Base-by-base conservation (phyloP, 495 filamentous ascomycete species). In the Aspergillus biplanus region DNA sequence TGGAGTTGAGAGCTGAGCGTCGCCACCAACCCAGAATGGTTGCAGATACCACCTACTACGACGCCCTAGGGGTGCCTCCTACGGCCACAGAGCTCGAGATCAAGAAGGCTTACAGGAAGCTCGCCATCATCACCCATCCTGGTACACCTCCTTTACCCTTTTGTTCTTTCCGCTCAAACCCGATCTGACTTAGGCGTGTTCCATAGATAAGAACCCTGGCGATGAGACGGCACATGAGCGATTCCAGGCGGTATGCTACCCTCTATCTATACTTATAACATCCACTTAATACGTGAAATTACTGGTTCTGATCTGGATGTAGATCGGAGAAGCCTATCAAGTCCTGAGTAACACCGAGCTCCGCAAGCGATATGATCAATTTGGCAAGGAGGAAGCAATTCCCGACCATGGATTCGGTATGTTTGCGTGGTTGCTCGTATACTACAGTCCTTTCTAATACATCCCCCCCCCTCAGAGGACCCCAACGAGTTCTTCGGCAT, bases 21-120 rank as follows among this genome's bases (percentile, higher is more conserved):
- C 35, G 42, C 54, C 54, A 34, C 21, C 59, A 58, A 57, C 49
- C 50, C 67, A 81, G 64, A 65, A 94, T 94, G 91, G 91, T 94
- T 63, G 91, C 88, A 58, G 91, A 95, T 69, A 93, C 90, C 31
- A 78, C 84, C 58, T 95, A 95, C 77, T 99, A 99, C 77, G 96
- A 99, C 75, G 87, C 85, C 67, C 83, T 99, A 13, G 90, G 89
- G 61, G 96, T 99, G 69, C 85, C 87, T 73, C 89, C 93, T 47
- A 92, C 88, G 11, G 96, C 95, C 16, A 90, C 92, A 59, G 92
- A 96, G 73, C 87, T 98, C 7, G 96, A 99, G 65, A 97, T 99
- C 78, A 99, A 99, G 82, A 98, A 98, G 78, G 95, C 95, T n/a
- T 99, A 99, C 76, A 85, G 95, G 63, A 98, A 93, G 76, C 88